These are phyloP conservation scores for Xerocomellus intermedius DNA, from an alignment of 768 basidiomycete species.

Conservation along the genomic window DNA sequence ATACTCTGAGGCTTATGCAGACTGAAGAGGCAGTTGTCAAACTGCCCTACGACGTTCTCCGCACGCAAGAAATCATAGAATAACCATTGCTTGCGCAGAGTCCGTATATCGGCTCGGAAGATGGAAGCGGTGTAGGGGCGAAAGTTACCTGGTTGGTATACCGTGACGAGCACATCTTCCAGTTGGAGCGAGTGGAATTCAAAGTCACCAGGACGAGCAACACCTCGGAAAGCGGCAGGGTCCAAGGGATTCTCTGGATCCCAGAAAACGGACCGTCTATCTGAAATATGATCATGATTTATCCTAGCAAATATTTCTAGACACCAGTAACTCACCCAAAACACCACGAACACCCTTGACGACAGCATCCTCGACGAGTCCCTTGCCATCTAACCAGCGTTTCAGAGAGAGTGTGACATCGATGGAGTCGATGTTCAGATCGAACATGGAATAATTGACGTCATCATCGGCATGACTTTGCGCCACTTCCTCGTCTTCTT, in stretches of 20 bases:
- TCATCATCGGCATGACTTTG: slow-evolving; percentile 48
- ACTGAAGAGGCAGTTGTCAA: slow-evolving; percentile 97
- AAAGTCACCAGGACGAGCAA: slow-evolving; percentile 78
- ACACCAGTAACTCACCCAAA: slow-evolving; percentile 54
- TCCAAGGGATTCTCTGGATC: slow-evolving; percentile 79
- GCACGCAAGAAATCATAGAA: slow-evolving; percentile 92
- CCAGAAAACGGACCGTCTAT: slow-evolving; percentile 84
- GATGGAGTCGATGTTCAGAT: slow-evolving; percentile 90
- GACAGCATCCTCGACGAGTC: slow-evolving; percentile 85
- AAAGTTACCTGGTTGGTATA: slow-evolving; percentile 92
- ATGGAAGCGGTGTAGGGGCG: slow-evolving; percentile 90
- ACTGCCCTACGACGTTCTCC: slow-evolving; percentile 94
- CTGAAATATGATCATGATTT: slow-evolving; percentile 39
- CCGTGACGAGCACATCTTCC: slow-evolving; percentile 90
- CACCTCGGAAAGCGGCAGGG: slow-evolving; percentile 78
- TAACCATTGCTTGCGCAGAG: slow-evolving; percentile 88
- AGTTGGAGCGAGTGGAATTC: slow-evolving; percentile 86
- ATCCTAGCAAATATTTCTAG: neutral
- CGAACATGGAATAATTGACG: slow-evolving; percentile 84
- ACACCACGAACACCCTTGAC: slow-evolving; percentile 94
- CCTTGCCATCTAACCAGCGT: slow-evolving; percentile 95
- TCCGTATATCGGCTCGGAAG: slow-evolving; percentile 85
- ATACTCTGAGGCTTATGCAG: slow-evolving; percentile 96
- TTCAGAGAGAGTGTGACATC: slow-evolving; percentile 91
- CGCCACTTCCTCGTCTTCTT: slow-evolving; percentile 51